These are phyloP conservation scores for Barnettozyma siamensis DNA, from an alignment of 805 yeast species.

Conservation along the genomic window DNA sequence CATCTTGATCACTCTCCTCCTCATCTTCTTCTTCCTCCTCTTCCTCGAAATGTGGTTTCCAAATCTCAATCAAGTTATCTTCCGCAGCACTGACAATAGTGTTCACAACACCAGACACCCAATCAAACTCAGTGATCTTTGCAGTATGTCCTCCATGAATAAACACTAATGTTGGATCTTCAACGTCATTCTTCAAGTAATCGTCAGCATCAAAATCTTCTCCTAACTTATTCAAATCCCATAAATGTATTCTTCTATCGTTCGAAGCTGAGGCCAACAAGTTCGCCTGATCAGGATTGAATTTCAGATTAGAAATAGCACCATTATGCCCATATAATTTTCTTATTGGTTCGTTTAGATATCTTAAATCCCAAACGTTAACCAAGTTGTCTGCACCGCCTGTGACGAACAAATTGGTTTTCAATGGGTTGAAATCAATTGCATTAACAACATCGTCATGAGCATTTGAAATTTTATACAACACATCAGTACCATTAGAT, in stretches of 20 bases:
- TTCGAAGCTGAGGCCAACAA: constrained; percentile 52
- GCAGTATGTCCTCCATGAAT: constrained; percentile 87
- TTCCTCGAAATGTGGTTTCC: constrained; percentile 43
- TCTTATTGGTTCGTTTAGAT: constrained; percentile 51
- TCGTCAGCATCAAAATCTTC: constrained; percentile 50
- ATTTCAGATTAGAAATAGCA: constrained; percentile 50
- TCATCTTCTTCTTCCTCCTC: constrained; percentile 36
- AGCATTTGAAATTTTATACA: constrained; percentile 40
- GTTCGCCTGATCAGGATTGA: constrained; percentile 44
- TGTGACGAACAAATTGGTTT: constrained; percentile 55
- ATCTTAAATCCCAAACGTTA: constrained; percentile 70
- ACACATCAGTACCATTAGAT: constrained; percentile 28
- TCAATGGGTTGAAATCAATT: constrained; percentile 56
- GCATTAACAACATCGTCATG: constrained; percentile 63
- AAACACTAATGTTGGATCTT: constrained; percentile 73
- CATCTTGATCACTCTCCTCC: constrained; percentile 11
- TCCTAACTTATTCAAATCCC: constrained; percentile 64
- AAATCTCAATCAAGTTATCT: constrained; percentile 69
- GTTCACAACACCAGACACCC: constrained; percentile 58
- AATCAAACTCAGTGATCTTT: constrained; percentile 57
- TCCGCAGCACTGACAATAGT: constrained; percentile 66
- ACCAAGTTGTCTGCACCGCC: constrained; percentile 76
- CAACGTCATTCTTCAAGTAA: constrained; percentile 48
- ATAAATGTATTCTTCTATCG: constrained; percentile 65
- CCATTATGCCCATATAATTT: constrained; percentile 62